Evolutionary conservation across 768 basidiomycete species (phyloP).

Genomic region (Tremella mesenterica): DNA sequence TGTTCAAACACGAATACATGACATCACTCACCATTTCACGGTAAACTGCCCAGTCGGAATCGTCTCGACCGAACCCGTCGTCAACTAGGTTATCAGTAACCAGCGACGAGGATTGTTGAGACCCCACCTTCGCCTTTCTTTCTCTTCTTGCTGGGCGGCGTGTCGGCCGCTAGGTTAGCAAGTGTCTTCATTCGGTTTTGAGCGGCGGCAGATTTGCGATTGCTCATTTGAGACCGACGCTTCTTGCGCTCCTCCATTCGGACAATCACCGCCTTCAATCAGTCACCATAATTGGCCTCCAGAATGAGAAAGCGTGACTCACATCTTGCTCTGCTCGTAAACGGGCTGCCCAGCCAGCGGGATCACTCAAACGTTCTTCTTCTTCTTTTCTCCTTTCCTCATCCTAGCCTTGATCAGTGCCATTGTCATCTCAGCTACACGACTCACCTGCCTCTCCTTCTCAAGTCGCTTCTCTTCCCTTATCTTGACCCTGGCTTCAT

Average conservation of each 20-base stretch:
- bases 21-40: conserved; percentile 70
- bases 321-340: conserved; percentile 76
- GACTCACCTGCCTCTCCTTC: conserved; percentile 48
- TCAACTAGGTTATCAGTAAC: conserved; percentile 48
- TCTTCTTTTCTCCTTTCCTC: conserved; percentile 51
- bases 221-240: conserved; percentile 68
- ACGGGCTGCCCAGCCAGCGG: conserved; percentile 63
- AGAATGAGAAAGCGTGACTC: too few species aligned
- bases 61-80: conserved; percentile 86
- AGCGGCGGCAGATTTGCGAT: conserved; percentile 87
- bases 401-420: not conserved
- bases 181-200: conserved; percentile 96
- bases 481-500: conserved; percentile 75
- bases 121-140: conserved; percentile 74
- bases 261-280: conserved; percentile 59
- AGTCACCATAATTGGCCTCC: not conserved
- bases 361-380: conserved; percentile 64
- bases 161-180: conserved; percentile 80
- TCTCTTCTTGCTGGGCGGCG: conserved; percentile 60
- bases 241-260: conserved; percentile 78
- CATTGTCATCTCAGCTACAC: not conserved
- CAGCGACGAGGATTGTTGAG: conserved; percentile 20
- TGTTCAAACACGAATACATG: not conserved
- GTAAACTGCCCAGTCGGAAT: conserved; percentile 96
- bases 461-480: conserved; percentile 83